Percentiles rank a stretch among this genome's conserved stretches.
These are phyloP conservation scores for Nicotiana knightiana DNA, from an alignment of 257 asterid species.

Conservation along the genomic window DNA sequence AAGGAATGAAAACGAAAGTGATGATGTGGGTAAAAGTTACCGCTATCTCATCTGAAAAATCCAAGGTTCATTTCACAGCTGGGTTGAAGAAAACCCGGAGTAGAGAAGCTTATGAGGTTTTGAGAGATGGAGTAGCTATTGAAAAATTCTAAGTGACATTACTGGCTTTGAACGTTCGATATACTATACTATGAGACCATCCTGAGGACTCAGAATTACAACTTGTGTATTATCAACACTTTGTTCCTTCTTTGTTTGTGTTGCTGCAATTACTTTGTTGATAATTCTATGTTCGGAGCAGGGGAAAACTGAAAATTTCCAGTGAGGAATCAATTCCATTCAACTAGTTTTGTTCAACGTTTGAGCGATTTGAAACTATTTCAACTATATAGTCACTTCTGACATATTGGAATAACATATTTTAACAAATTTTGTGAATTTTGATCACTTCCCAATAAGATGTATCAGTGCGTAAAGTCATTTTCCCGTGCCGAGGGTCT, in stretches of 20 bases:
- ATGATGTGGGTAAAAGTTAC: constrained; percentile 76
- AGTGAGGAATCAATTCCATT: too few relatives aligned
- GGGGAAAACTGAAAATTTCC: too few relatives aligned
- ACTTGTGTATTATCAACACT: neutral
- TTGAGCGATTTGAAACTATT: neutral
- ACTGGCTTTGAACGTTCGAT: neutral
- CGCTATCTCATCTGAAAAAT: constrained; percentile 57
- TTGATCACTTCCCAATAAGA: too few relatives aligned
- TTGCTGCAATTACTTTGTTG: neutral
- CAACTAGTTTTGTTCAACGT: too few relatives aligned
- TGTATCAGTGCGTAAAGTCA: too few relatives aligned
- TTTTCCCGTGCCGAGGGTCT: too few relatives aligned
- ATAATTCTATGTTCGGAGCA: neutral
- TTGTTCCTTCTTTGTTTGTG: neutral
- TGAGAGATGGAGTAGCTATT: constrained; percentile 51
- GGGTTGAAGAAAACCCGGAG: constrained; percentile 83
- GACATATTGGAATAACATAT: neutral
- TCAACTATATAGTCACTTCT: neutral
- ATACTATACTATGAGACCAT: neutral
- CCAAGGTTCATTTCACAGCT: constrained; percentile 67
- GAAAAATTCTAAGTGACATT: constrained; percentile 44
- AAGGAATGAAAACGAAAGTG: constrained; percentile 76
- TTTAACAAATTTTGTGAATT: too few relatives aligned
- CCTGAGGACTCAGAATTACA: neutral
- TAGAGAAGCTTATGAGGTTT: constrained; percentile 77